Evolutionary conservation across 139 green algal species (phyloP).

Genomic region (Chlorella sorokiniana): DNA sequence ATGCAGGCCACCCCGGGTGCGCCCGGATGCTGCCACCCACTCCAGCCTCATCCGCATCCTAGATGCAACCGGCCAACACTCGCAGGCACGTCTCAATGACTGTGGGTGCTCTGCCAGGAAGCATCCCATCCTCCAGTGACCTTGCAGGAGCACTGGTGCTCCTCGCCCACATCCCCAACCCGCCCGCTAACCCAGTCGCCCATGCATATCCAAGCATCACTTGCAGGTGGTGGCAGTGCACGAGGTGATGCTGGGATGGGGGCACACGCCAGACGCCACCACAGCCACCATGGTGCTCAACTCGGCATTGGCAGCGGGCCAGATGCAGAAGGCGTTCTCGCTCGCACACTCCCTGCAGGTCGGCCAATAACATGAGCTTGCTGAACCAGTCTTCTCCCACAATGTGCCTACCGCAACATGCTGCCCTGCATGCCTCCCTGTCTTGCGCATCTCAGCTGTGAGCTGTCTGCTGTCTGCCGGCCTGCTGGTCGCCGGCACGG

Average conservation of each 20-base stretch:
- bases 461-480: too few species aligned
- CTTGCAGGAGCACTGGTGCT: too few species aligned
- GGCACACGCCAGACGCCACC: conserved; percentile 24
- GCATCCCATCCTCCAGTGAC: too few species aligned
- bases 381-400: neutral
- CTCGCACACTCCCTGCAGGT: conserved; percentile 32
- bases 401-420: neutral
- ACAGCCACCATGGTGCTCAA: conserved; percentile 17
- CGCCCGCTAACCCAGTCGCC: neutral
- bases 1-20: conserved; percentile 22
- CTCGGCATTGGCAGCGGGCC: neutral
- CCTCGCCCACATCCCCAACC: too few species aligned
- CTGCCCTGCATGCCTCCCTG: neutral
- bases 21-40: conserved; percentile 22
- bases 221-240: conserved; percentile 36
- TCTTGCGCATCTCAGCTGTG: too few species aligned
- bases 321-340: conserved; percentile 19
- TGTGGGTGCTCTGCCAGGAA: too few species aligned
- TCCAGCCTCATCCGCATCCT: conserved; percentile 26
- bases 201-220: neutral
- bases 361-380: neutral
- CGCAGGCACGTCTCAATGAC: conserved; percentile 7
- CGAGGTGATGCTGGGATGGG: conserved; percentile 25
- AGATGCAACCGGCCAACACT: neutral
- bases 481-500: too few species aligned